phyloP scores from a whole-genome alignment of 305 asterid genomes.

The Withania somnifera region DNA sequence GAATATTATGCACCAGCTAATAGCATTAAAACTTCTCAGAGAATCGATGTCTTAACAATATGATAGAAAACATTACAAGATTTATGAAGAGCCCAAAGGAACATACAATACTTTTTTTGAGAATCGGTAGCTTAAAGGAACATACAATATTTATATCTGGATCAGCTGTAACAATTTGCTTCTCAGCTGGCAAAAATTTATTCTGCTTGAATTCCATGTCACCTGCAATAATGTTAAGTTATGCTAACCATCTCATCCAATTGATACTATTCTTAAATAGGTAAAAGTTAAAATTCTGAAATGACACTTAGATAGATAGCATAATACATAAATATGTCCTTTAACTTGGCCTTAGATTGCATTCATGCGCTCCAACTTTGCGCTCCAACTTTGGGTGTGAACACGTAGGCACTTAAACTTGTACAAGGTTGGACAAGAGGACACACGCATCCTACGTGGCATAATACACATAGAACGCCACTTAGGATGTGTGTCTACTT shows the following conservation, averaged over 20 bases:
- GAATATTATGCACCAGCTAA: not conserved
- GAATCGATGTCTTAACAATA: not conserved
- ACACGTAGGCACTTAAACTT: too few relatives aligned
- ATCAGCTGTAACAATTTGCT: slow-evolving; percentile 79
- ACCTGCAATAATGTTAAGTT: slow-evolving; percentile 41
- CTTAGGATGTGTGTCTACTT: too few relatives aligned
- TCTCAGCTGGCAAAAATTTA: slow-evolving; percentile 79
- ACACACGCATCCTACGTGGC: too few relatives aligned
- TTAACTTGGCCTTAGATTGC: too few relatives aligned
- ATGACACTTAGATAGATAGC: not conserved
- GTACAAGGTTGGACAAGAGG: too few relatives aligned
- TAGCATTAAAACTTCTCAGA: not conserved
- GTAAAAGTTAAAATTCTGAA: not conserved
- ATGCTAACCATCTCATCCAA: not conserved
- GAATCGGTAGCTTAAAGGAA: too few relatives aligned
- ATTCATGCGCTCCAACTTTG: too few relatives aligned
- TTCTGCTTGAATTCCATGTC: slow-evolving; percentile 99
- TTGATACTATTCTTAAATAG: not conserved
- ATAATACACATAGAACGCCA: too few relatives aligned
- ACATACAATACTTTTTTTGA: slow-evolving; percentile 58
- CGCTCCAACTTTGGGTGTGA: too few relatives aligned
- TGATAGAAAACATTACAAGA: not conserved
- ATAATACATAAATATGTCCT: too few relatives aligned
- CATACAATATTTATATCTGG: slow-evolving; percentile 83
- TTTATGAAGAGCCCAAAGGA: not conserved